Evolutionary conservation across 2,329 filamentous ascomycete species (phyloP).

Genomic region (Exophiala viscosa): DNA sequence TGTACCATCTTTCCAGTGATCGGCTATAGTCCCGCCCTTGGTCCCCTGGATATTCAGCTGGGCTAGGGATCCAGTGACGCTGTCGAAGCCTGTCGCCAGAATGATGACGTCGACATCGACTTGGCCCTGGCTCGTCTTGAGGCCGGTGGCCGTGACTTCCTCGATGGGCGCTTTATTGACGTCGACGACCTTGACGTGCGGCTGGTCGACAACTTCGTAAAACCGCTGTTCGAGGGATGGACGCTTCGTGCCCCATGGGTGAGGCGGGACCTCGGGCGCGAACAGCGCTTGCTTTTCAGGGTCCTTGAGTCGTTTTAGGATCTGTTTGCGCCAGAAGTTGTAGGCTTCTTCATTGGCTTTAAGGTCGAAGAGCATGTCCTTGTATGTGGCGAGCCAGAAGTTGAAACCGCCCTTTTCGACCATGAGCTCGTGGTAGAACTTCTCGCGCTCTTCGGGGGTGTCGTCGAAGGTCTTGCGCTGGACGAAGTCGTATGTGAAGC

Average conservation of each 20-base stretch:
- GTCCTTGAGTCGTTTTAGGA: slow-evolving; percentile 49
- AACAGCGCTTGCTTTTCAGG: slow-evolving; percentile 49
- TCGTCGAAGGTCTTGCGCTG: slow-evolving; percentile 57
- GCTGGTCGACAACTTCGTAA: slow-evolving; percentile 48
- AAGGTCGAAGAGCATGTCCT: slow-evolving; percentile 47
- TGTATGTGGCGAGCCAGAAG: slow-evolving; percentile 54
- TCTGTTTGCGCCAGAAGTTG: slow-evolving; percentile 54
- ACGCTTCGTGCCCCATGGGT: slow-evolving; percentile 55
- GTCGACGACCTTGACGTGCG: slow-evolving; percentile 47
- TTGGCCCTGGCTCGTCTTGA: slow-evolving; percentile 39
- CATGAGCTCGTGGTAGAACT: slow-evolving; percentile 51
- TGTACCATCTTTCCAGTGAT: slow-evolving; percentile 39
- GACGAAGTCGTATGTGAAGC: slow-evolving; percentile 57
- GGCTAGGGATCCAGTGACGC: slow-evolving; percentile 41
- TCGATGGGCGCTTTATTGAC: slow-evolving; percentile 44
- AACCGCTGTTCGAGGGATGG: slow-evolving; percentile 47
- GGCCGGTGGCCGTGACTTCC: slow-evolving; percentile 39
- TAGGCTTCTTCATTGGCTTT: slow-evolving; percentile 55
- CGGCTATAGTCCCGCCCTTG: slow-evolving; percentile 31
- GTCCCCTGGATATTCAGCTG: slow-evolving; percentile 39
- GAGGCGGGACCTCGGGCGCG: slow-evolving; percentile 51
- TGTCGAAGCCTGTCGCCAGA: slow-evolving; percentile 46
- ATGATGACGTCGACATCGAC: slow-evolving; percentile 41
- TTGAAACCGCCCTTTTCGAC: slow-evolving; percentile 50
- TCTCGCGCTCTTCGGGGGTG: slow-evolving; percentile 48